phyloP scores from a whole-genome alignment of 495 filamentous ascomycete genomes.

The Podospora tetraspora region DNA sequence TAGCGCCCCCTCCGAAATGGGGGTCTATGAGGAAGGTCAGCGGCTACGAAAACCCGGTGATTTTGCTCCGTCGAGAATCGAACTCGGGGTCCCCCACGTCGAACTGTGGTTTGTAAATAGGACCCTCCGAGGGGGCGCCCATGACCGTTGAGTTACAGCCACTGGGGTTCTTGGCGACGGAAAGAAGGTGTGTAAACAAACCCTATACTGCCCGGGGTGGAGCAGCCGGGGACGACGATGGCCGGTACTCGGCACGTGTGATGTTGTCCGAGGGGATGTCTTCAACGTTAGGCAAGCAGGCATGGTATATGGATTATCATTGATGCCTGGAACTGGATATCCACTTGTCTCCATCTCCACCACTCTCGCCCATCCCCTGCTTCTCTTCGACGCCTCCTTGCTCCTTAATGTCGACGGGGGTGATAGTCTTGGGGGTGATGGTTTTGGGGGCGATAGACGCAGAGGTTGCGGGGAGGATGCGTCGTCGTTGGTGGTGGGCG shows the following conservation, averaged over 20 bases:
- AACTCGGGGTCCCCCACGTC: neutral
- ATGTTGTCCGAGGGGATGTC: neutral
- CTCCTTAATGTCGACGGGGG: no score
- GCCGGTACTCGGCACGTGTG: neutral
- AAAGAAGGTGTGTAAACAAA: neutral
- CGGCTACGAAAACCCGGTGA: neutral
- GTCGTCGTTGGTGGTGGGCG: neutral
- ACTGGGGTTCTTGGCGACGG: neutral
- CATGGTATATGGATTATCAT: neutral
- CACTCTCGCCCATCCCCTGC: no score
- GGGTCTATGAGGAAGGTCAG: neutral
- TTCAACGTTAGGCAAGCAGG: neutral
- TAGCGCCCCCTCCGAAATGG: no score
- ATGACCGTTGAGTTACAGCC: neutral
- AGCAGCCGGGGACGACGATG: neutral
- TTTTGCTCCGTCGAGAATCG: neutral
- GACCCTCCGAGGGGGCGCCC: neutral
- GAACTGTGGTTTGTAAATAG: neutral
- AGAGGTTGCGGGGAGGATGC: neutral
- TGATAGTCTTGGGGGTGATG: no score
- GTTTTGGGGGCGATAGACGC: no score
- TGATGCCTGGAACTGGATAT: neutral
- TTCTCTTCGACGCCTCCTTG: no score
- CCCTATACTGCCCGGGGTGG: neutral
- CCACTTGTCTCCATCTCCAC: neutral